Percentiles rank a stretch among this genome's conserved stretches.
These are phyloP conservation scores for Amesomyces nigricolor DNA, from an alignment of 2,329 filamentous ascomycete species.

Conservation along the genomic window DNA sequence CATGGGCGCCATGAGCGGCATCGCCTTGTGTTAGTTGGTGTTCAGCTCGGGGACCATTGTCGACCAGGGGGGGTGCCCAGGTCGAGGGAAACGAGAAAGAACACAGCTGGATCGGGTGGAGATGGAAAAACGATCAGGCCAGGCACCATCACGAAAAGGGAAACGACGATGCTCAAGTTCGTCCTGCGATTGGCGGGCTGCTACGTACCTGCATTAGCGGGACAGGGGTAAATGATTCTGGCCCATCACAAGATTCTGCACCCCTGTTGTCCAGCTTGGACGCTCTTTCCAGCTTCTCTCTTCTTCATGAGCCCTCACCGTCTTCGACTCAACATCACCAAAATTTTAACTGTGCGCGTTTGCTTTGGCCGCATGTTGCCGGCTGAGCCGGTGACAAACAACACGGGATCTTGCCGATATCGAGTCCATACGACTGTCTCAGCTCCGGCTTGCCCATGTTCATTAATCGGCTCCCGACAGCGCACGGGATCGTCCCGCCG, in stretches of 20 bases:
- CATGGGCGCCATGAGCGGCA: too few species aligned
- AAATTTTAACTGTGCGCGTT: background rate
- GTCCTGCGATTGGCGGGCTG: background rate
- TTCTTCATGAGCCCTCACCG: background rate
- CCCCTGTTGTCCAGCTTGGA: background rate
- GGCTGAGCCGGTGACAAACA: too few species aligned
- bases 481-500: too few species aligned
- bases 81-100: background rate
- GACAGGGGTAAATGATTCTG: background rate
- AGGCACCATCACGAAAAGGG: slow-evolving; percentile 1
- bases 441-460: too few species aligned
- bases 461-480: too few species aligned
- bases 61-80: background rate
- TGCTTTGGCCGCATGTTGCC: too few species aligned
- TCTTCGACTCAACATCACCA: too few species aligned
- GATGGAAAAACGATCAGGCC: background rate
- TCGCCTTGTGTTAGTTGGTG: too few species aligned
- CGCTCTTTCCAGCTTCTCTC: slow-evolving; percentile 1
- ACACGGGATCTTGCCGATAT: too few species aligned
- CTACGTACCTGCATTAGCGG: slow-evolving; percentile 15
- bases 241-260: background rate
- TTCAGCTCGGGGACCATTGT: too few species aligned
- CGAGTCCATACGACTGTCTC: too few species aligned
- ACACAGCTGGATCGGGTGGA: too few species aligned
- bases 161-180: background rate